phyloP scores from a whole-genome alignment of 208 protist species.

The Leishmania braziliensis region DNA sequence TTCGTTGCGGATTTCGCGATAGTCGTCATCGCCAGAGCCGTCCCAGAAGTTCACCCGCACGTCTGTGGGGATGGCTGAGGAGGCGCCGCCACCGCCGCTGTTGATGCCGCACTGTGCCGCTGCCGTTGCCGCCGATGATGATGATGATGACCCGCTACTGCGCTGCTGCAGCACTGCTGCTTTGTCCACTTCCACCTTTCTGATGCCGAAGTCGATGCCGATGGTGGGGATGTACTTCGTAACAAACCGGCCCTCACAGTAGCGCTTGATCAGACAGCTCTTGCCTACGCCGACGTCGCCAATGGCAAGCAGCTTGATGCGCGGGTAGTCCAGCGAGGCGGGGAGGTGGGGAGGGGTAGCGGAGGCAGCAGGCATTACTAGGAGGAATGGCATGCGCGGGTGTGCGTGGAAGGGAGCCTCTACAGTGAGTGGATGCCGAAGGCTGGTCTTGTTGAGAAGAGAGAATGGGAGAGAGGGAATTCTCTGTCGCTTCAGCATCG shows the following conservation, averaged over 20 bases:
- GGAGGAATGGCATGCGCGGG: neutral
- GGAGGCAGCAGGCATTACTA: neutral
- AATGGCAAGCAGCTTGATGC: slow-evolving; percentile 92
- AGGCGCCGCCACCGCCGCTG: neutral
- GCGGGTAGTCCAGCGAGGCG: slow-evolving; percentile 43
- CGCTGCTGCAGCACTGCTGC: slow-evolving; percentile 14
- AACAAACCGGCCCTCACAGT: slow-evolving; percentile 96
- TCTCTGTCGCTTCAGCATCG: neutral
- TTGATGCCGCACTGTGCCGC: neutral
- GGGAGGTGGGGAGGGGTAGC: slow-evolving; percentile 11
- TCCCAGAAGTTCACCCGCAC: slow-evolving; percentile 97
- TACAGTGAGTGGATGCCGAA: neutral
- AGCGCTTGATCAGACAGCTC: slow-evolving; percentile 96
- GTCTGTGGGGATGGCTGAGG: slow-evolving; percentile 15
- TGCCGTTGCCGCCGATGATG: neutral
- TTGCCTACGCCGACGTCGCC: slow-evolving; percentile 93
- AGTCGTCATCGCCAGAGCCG: slow-evolving; percentile 90
- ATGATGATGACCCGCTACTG: neutral
- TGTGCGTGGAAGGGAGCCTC: neutral
- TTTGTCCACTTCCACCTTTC: slow-evolving; percentile 64
- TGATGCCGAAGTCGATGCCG: slow-evolving; percentile 97
- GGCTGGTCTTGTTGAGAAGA: neutral
- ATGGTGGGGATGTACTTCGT: slow-evolving; percentile 97
- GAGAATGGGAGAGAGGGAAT: neutral
- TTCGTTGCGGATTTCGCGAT: slow-evolving; percentile 94